phyloP scores from a whole-genome alignment of 257 asterid genomes.

The Ligustrum vulgare region DNA sequence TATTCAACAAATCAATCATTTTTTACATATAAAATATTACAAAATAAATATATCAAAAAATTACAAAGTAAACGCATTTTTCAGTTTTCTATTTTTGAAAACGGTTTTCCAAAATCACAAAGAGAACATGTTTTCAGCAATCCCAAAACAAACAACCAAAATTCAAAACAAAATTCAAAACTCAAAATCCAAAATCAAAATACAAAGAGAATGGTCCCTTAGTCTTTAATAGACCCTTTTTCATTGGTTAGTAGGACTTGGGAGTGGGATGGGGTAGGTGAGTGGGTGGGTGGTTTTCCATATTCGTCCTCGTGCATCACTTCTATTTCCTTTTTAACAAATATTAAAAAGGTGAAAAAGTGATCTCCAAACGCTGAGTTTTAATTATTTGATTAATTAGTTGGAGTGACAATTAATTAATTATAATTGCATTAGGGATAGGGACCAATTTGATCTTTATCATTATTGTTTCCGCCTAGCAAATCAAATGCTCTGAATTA shows the following conservation, averaged over 20 bases:
- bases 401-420: conserved; percentile 1
- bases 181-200: too few species aligned
- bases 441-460: neutral
- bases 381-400: neutral
- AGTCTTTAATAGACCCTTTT: neutral
- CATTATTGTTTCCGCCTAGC: conserved; percentile 25
- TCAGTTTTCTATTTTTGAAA: too few species aligned
- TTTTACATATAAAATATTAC: too few species aligned
- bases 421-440: neutral
- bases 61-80: too few species aligned
- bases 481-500: conserved; percentile 14
- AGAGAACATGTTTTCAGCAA: too few species aligned
- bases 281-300: neutral
- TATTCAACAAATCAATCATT: too few species aligned
- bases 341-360: too few species aligned
- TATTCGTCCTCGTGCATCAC: neutral
- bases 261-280: neutral
- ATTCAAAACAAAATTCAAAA: too few species aligned
- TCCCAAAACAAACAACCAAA: too few species aligned
- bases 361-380: conserved; percentile 14
- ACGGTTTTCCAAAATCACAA: too few species aligned
- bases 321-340: neutral
- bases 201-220: too few species aligned
- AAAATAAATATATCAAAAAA: too few species aligned
- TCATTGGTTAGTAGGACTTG: neutral